A percentile compares a stretch with the other conserved stretches of the same genome.
phyloP scores from a whole-genome alignment of 306 rosid genomes.

The Mucuna pruriens region DNA sequence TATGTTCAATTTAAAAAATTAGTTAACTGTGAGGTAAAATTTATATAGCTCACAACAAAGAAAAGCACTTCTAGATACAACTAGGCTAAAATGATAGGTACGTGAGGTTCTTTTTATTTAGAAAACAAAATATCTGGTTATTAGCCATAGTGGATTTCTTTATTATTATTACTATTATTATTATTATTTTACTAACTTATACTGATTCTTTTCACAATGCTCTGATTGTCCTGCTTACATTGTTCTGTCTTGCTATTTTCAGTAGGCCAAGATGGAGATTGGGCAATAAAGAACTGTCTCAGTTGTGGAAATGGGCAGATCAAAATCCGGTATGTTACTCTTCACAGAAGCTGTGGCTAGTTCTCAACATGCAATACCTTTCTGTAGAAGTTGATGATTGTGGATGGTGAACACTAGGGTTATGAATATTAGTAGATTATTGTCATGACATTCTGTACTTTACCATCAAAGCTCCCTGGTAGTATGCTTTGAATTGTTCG shows the following conservation, averaged over 20 bases:
- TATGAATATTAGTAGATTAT: slow-evolving; percentile 15
- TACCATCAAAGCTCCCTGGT: not conserved
- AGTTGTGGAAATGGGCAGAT: slow-evolving; percentile 98
- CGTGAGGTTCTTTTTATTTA: not conserved
- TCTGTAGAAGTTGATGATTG: not conserved
- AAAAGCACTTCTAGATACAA: not conserved
- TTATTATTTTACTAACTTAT: not conserved
- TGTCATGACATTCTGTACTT: slow-evolving; percentile 11
- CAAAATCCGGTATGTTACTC: slow-evolving; percentile 82
- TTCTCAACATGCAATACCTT: slow-evolving; percentile 24
- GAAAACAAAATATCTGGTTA: not conserved
- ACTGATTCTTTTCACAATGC: slow-evolving; percentile 9
- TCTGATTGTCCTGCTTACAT: slow-evolving; percentile 16
- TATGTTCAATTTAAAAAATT: not conserved
- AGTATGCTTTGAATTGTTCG: slow-evolving; percentile 20
- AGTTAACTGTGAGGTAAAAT: not conserved
- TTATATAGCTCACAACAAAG: not conserved
- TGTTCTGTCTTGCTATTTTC: slow-evolving; percentile 39
- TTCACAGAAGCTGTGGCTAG: not conserved
- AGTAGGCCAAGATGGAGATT: slow-evolving; percentile 93
- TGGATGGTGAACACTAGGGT: slow-evolving; percentile 31
- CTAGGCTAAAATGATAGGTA: slow-evolving; percentile 2
- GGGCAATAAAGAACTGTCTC: slow-evolving; percentile 97
- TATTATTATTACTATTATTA: not conserved
- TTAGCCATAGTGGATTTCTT: not conserved